Base-by-base conservation (phyloP, 257 asterid species). In the Avicennia marina region DNA sequence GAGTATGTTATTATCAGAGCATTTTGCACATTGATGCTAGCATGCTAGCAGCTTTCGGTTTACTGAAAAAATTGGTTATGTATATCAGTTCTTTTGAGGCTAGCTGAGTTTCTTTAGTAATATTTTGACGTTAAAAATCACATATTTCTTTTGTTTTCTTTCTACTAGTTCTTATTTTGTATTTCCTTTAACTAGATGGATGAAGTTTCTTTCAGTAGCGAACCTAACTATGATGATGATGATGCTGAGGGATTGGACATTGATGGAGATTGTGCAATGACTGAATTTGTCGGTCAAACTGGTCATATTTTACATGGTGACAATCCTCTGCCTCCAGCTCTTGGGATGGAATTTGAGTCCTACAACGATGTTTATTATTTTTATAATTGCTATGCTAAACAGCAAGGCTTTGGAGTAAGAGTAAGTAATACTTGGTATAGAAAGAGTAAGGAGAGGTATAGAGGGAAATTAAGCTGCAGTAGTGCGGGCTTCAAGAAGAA, bases 401-500 rank as follows among this genome's bases (percentile, higher is more conserved):
- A 71, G 19, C 87, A 80, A 21, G 87, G 91, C 39, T 80, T 80
- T 10, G 87, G 91, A 40, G 87, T 80, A 5, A 71, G 91, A 63
- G 85, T 83, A 8, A 79, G 87, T 56, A 83, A 80, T 54, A 83
- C 85, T 15, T 80, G 87, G 93, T 80, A 80, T 53, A 75, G 85
- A 57, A 83, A 78, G 78, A 68, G 81, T 68, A 73, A 68, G 60
- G 93, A 83, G 71, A 75, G 70, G 66, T 83, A 83, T 33, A 60
- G 93, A 69, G 93, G 72, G 56, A 83, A 83, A 59, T 57, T 83
- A 42, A 83, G 88, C 71, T 80, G 88, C 71, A 80, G 83, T 54
- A 78, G 83, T 71, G 83, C 91, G 7, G 91, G 87, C 2, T 83
- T 83, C 78, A 83, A 83, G 71, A 82, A 79, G 86, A 79, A 75